Evolutionary conservation across 768 basidiomycete species (phyloP).

Genomic region (Cystofilobasidium capitatum): DNA sequence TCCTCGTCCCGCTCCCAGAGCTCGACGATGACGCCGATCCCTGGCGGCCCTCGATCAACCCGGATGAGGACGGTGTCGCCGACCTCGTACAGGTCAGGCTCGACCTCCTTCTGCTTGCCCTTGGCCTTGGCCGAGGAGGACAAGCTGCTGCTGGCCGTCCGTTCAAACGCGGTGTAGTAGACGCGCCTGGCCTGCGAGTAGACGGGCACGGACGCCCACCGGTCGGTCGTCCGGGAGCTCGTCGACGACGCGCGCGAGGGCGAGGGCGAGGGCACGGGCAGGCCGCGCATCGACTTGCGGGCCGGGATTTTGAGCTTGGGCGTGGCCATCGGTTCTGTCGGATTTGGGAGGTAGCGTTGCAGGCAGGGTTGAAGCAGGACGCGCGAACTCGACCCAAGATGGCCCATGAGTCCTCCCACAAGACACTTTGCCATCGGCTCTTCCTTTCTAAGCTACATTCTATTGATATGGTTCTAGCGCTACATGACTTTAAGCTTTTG

Average conservation of each 20-base stretch:
- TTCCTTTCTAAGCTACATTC: no score
- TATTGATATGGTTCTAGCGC: no score
- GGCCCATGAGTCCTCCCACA: no score
- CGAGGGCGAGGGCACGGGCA: constrained; percentile 7
- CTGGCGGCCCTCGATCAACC: constrained; percentile 10
- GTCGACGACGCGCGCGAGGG: not conserved
- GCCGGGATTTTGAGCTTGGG: not conserved
- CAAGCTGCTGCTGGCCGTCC: no score
- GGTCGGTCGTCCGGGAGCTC: not conserved
- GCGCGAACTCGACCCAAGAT: no score
- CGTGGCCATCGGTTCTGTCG: not conserved
- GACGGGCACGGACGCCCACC: not conserved
- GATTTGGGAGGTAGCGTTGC: not conserved
- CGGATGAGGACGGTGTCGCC: constrained; percentile 19
- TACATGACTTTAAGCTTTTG: no score
- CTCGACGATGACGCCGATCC: constrained; percentile 26
- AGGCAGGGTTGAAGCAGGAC: no score
- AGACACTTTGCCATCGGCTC: no score
- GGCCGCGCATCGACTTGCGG: not conserved
- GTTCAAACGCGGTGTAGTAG: constrained; percentile 1
- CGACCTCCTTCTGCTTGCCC: not conserved
- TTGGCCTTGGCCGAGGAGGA: not conserved
- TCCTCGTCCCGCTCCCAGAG: constrained; percentile 26
- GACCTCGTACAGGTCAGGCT: not conserved
- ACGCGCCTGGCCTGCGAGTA: not conserved